Evolutionary conservation across 1,284 basidiomycete genomes (phyloP).

Genomic region (Rhodotorula sp.): DNA sequence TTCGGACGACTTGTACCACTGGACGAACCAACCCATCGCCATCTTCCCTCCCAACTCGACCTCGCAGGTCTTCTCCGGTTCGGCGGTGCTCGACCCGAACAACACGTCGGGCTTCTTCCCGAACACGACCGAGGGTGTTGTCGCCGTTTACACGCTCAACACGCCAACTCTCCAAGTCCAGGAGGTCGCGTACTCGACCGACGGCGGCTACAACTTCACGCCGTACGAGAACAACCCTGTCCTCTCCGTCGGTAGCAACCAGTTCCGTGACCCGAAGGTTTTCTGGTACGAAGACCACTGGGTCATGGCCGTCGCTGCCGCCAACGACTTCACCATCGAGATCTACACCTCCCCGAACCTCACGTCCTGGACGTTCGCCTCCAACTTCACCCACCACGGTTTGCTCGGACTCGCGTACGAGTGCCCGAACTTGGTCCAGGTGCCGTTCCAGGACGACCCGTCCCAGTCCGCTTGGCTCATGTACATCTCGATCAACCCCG

Average conservation of each 20-base stretch:
- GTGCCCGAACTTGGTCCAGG: constrained; percentile 1
- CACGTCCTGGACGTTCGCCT: constrained; percentile 9
- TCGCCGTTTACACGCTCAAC: constrained; percentile 26
- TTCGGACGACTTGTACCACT: constrained; percentile 18
- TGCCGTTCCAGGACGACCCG: not conserved
- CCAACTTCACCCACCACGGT: constrained; percentile 11
- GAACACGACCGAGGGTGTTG: constrained; percentile 13
- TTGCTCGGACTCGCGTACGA: constrained; percentile 16
- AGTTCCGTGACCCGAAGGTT: constrained; percentile 27
- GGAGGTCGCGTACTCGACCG: constrained; percentile 19
- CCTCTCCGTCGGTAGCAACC: constrained; percentile 11
- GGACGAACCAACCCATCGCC: constrained; percentile 24
- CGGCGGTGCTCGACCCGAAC: constrained; percentile 23
- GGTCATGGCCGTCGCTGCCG: constrained; percentile 16
- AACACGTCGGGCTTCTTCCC: constrained; percentile 27
- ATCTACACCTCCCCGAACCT: constrained; percentile 23
- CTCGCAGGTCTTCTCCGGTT: constrained; percentile 22
- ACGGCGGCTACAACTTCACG: constrained; percentile 13
- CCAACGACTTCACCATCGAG: constrained; percentile 9
- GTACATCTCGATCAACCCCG: constrained; percentile 16
- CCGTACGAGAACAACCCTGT: constrained; percentile 20
- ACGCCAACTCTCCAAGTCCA: constrained; percentile 11
- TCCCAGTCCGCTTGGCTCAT: not conserved
- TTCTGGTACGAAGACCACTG: constrained; percentile 22
- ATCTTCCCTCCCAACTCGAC: constrained; percentile 17